Percentiles rank a stretch among this genome's conserved stretches.
phyloP scores from a whole-genome alignment of 345 rosid species.

The Mallotus nudiflorus region DNA sequence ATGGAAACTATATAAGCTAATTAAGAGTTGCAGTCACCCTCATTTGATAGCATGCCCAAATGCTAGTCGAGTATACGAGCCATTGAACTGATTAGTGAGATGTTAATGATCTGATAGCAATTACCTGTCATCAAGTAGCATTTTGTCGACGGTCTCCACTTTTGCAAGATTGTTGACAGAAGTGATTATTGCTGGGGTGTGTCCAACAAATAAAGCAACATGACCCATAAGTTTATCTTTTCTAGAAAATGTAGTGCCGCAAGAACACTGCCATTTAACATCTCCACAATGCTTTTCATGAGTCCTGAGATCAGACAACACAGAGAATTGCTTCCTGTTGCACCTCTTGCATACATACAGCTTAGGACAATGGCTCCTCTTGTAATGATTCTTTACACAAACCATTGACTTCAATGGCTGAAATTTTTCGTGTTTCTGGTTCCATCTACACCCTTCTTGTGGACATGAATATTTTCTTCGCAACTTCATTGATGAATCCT shows the following conservation, averaged over 20 bases:
- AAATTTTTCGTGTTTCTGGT: conserved; percentile 73
- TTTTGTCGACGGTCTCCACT: conserved; percentile 16
- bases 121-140: conserved; percentile 23
- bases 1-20: too few species aligned
- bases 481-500: conserved; percentile 21
- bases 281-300: conserved; percentile 95
- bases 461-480: conserved; percentile 73
- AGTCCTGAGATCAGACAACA: conserved; percentile 82
- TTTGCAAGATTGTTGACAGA: conserved; percentile 19
- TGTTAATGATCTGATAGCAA: too few species aligned
- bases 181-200: conserved; percentile 35
- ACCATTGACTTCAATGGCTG: conserved; percentile 89
- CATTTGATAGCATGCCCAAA: too few species aligned
- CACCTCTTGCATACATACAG: conserved; percentile 86
- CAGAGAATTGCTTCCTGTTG: conserved; percentile 74
- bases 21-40: too few species aligned
- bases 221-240: conserved; percentile 88
- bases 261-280: conserved; percentile 77
- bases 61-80: too few species aligned
- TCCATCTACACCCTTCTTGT: conserved; percentile 83
- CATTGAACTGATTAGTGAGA: too few species aligned
- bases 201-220: conserved; percentile 70
- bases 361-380: conserved; percentile 91
- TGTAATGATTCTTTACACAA: conserved; percentile 90
- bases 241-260: conserved; percentile 85